Percentiles rank a stretch among this genome's conserved stretches.
phyloP scores from a whole-genome alignment of 2,329 filamentous ascomycete species.

The Coniochaeta sp. region DNA sequence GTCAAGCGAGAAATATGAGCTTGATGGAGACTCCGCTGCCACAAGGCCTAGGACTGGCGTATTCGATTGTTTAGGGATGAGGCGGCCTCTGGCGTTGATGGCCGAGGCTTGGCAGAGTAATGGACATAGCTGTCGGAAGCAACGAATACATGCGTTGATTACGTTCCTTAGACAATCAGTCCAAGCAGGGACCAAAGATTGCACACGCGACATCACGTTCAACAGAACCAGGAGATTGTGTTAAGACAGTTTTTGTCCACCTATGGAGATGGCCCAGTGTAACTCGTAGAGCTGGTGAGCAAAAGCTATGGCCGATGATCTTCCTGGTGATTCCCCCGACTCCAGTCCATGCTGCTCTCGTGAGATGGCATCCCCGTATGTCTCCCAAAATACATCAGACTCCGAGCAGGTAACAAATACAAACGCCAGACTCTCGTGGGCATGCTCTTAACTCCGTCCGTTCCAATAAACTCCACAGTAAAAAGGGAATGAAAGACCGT shows the following conservation, averaged over 20 bases:
- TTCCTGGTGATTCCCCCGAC: neutral
- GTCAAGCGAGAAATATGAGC: neutral
- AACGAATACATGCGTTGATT: neutral
- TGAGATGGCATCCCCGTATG: neutral
- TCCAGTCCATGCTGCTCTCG: neutral
- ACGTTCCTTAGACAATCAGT: neutral
- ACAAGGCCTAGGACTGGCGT: too few species aligned
- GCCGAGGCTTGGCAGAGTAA: neutral
- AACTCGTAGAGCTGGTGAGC: neutral
- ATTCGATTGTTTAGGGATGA: neutral
- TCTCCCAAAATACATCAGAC: neutral
- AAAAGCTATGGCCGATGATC: neutral
- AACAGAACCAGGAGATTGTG: neutral
- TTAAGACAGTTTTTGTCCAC: neutral
- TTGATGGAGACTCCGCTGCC: neutral
- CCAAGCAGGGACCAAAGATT: neutral
- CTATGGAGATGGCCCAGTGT: neutral
- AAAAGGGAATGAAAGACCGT: neutral
- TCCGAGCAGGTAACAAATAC: neutral
- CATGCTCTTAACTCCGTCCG: neutral
- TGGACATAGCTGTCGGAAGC: neutral
- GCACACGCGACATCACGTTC: neutral
- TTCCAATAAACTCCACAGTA: neutral
- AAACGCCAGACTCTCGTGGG: neutral
- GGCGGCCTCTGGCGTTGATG: neutral